These are phyloP conservation scores for Pulveroboletus sp. DNA, from an alignment of 1,284 basidiomycete genomes.

Conservation along the genomic window DNA sequence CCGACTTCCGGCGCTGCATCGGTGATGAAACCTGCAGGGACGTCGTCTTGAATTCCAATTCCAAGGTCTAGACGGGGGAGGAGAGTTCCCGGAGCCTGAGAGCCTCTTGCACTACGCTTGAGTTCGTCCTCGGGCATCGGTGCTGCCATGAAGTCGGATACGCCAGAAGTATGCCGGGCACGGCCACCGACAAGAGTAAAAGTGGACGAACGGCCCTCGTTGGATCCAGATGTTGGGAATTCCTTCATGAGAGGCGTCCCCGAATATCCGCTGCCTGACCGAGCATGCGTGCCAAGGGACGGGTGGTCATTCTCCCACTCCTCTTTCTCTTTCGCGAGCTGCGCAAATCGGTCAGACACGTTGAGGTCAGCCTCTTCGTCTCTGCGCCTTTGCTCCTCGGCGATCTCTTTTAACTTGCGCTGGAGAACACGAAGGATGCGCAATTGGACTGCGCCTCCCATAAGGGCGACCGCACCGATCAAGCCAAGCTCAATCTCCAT, in stretches of 20 bases:
- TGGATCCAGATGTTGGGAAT: conserved; percentile 50
- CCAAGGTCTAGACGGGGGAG: conserved; percentile 76
- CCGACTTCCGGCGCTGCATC: conserved; percentile 29
- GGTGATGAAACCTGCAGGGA: conserved; percentile 67
- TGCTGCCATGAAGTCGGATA: conserved; percentile 72
- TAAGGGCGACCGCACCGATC: conserved; percentile 76
- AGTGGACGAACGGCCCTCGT: conserved; percentile 50
- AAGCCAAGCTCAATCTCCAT: conserved; percentile 95
- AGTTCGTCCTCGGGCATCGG: conserved; percentile 59
- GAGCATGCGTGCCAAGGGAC: conserved; percentile 55
- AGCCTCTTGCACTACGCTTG: conserved; percentile 48
- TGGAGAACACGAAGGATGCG: conserved; percentile 81
- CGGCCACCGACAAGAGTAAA: conserved; percentile 53
- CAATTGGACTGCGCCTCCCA: conserved; percentile 89
- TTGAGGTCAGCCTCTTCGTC: conserved; percentile 77
- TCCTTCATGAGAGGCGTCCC: conserved; percentile 61
- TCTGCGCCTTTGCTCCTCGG: conserved; percentile 70
- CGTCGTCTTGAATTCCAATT: conserved; percentile 66
- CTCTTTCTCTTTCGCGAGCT: conserved; percentile 69
- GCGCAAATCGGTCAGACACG: conserved; percentile 72
- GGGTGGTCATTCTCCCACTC: conserved; percentile 90
- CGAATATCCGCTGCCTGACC: conserved; percentile 61
- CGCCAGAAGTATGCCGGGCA: conserved; percentile 58
- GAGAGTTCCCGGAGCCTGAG: conserved; percentile 53
- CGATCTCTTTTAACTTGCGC: conserved; percentile 76